These are phyloP conservation scores for Pythium rhizo-oryzae DNA, from an alignment of 352 stramenopile genomes.

Conservation along the genomic window DNA sequence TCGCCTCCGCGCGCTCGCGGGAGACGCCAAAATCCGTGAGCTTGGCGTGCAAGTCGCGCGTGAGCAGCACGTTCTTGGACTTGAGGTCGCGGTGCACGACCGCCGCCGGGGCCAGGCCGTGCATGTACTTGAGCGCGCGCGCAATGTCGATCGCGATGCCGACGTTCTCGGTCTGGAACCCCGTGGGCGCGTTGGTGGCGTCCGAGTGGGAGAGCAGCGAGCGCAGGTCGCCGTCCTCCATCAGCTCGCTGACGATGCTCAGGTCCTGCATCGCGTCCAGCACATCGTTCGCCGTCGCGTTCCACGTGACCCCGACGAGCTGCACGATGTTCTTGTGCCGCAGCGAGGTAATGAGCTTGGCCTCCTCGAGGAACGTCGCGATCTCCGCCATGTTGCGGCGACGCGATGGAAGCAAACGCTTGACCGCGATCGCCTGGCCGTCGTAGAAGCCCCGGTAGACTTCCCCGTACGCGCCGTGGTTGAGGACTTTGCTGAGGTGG, in stretches of 20 bases:
- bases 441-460: slow-evolving; percentile 29
- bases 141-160: slow-evolving; percentile 3
- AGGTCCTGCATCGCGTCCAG: slow-evolving; percentile 29
- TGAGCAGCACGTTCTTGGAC: slow-evolving; percentile 68
- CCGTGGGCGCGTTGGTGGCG: not conserved
- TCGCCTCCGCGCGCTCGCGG: no score
- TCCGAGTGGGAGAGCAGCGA: slow-evolving; percentile 28
- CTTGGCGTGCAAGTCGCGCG: no score
- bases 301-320: slow-evolving; percentile 46
- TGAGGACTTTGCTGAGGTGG: no score
- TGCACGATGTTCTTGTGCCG: slow-evolving; percentile 38
- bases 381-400: slow-evolving; percentile 18
- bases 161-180: not conserved
- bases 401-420: slow-evolving; percentile 28
- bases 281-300: not conserved
- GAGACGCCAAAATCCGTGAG: no score
- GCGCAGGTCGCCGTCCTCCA: slow-evolving; percentile 43
- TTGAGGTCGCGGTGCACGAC: slow-evolving; percentile 68
- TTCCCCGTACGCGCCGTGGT: slow-evolving; percentile 8
- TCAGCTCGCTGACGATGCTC: slow-evolving; percentile 38
- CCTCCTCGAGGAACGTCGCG: slow-evolving; percentile 31
- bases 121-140: not conserved
- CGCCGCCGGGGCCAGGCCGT: slow-evolving; percentile 13
- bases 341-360: slow-evolving; percentile 36
- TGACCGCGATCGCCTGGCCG: slow-evolving; percentile 32